Conservation (phyloP, 2,329 filamentous ascomycete genomes). For the Coniochaeta sp. region DNA sequence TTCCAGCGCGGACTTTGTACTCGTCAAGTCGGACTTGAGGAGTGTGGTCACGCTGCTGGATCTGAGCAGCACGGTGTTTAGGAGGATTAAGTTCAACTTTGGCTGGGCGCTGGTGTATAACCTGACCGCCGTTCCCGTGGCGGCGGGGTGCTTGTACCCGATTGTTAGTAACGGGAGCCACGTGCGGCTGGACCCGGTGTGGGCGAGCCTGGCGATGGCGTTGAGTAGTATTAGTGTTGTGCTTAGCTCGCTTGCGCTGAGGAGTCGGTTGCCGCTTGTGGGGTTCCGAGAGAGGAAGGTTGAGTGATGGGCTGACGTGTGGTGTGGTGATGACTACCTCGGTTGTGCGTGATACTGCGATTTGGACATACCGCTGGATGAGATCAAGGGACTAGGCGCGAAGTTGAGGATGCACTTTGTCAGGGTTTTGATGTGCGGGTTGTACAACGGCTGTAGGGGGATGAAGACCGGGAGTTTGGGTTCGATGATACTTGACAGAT, state of each 20-base stretch:
- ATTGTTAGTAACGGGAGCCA: slow-evolving; percentile 43
- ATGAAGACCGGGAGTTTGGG: no score
- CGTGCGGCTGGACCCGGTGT: slow-evolving; percentile 66
- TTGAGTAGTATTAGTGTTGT: slow-evolving; percentile 87
- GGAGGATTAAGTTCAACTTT: slow-evolving; percentile 78
- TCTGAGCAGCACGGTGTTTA: slow-evolving; percentile 65
- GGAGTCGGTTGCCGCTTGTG: slow-evolving; percentile 36
- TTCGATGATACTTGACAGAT: no score
- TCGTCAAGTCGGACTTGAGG: slow-evolving; percentile 59
- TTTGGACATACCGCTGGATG: no score
- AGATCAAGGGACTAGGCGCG: no score
- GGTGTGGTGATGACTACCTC: no score
- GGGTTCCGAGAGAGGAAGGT: slow-evolving; percentile 33
- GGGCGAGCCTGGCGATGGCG: slow-evolving; percentile 90
- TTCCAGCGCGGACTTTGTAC: slow-evolving; percentile 72
- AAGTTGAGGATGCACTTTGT: no score
- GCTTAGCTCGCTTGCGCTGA: slow-evolving; percentile 68
- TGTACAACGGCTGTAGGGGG: no score
- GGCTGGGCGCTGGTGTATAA: slow-evolving; percentile 83
- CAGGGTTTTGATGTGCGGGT: no score
- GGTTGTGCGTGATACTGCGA: no score
- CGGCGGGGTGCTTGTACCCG: slow-evolving; percentile 70
- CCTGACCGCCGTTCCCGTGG: slow-evolving; percentile 67
- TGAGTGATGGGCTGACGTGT: slow-evolving; percentile 7
- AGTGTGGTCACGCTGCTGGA: slow-evolving; percentile 67